Evolutionary conservation across 106 monocot species (phyloP).

Genomic region (Vanilla planifolia): DNA sequence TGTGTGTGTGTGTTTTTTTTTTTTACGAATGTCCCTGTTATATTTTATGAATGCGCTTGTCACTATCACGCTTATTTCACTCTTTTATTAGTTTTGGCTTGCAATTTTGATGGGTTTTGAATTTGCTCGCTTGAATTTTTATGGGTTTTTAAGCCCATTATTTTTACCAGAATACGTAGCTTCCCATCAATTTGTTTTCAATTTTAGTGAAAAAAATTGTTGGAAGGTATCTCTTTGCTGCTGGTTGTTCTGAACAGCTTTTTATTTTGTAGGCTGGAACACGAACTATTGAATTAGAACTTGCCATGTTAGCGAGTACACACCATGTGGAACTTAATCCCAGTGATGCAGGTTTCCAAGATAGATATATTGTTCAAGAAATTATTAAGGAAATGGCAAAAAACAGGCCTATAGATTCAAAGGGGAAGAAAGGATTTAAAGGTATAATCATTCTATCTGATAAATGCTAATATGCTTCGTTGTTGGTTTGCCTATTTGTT

Average conservation of each 20-base stretch:
- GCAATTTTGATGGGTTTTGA: no score
- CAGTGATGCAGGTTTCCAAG: constrained; percentile 95
- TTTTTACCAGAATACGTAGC: no score
- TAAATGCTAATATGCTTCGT: background rate
- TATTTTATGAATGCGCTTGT: no score
- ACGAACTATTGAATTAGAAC: constrained; percentile 74
- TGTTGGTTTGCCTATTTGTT: background rate
- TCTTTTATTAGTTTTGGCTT: no score
- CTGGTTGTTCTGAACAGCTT: background rate
- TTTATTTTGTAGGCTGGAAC: constrained; percentile 63
- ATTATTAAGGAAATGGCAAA: constrained; percentile 98
- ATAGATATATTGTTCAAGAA: constrained; percentile 94
- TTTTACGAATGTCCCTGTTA: no score
- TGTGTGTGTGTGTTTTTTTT: no score
- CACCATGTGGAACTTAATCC: constrained; percentile 93
- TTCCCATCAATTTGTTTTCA: no score
- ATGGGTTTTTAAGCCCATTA: no score
- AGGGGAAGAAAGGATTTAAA: constrained; percentile 87
- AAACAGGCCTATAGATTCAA: constrained; percentile 77
- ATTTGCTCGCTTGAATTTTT: no score
- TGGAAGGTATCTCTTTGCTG: background rate
- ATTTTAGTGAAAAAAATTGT: no score
- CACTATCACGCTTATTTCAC: no score
- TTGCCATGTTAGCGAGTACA: constrained; percentile 73
- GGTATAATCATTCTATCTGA: constrained; percentile 26